These are phyloP conservation scores for Lumnitzera littorea DNA, from an alignment of 345 rosid species.

Conservation along the genomic window DNA sequence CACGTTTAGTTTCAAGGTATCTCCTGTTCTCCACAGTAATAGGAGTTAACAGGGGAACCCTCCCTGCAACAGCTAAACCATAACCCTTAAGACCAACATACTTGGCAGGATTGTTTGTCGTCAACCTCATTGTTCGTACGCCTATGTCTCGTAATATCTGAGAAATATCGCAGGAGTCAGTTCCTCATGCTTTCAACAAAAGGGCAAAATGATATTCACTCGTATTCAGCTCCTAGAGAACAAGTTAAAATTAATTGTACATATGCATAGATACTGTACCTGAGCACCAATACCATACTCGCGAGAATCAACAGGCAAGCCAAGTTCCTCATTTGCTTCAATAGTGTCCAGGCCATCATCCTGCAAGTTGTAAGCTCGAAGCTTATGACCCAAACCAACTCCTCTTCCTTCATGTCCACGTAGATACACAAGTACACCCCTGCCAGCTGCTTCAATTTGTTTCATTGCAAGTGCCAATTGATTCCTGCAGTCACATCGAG, in stretches of 20 bases:
- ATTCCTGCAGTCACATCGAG: constrained; percentile 68
- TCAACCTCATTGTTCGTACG: constrained; percentile 52
- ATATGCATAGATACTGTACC: constrained; percentile 24
- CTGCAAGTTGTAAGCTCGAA: constrained; percentile 62
- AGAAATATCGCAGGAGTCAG: not conserved
- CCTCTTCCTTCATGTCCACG: constrained; percentile 94
- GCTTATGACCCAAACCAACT: constrained; percentile 83
- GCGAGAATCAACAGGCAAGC: constrained; percentile 75
- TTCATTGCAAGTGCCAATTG: constrained; percentile 77
- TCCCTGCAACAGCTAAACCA: constrained; percentile 54
- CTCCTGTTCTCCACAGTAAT: constrained; percentile 66
- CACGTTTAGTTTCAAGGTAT: constrained; percentile 64
- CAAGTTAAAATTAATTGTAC: not conserved
- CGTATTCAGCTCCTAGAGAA: too few species aligned
- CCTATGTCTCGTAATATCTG: constrained; percentile 63
- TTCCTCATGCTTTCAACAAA: not conserved
- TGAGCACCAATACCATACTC: constrained; percentile 92
- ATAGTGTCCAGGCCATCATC: constrained; percentile 60
- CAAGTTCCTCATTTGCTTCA: constrained; percentile 55
- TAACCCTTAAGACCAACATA: constrained; percentile 63
- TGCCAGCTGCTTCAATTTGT: constrained; percentile 71
- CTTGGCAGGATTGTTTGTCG: constrained; percentile 29
- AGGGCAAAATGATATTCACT: not conserved
- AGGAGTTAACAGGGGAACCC: constrained; percentile 64
- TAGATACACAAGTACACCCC: constrained; percentile 77